Evolutionary conservation across 306 rosid genomes (phyloP).

Genomic region (Dalbergia cochinchinensis): DNA sequence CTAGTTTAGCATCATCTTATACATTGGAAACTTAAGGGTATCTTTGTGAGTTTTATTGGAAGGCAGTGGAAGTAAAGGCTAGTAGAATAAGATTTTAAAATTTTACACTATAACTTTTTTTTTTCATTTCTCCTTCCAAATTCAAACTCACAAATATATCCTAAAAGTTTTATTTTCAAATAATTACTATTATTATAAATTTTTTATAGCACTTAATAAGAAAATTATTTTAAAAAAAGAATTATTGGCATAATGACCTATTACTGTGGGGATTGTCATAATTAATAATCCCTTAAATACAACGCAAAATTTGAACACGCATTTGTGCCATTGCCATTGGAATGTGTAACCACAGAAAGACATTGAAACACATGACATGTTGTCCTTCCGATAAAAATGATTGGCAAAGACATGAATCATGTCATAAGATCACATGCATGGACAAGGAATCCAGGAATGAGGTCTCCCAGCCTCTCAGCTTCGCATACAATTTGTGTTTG

Average conservation of each 20-base stretch:
- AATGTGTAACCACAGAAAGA: constrained; percentile 36
- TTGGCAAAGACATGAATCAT: constrained; percentile 36
- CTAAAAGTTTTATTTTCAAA: too few species aligned
- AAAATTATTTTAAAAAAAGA: too few species aligned
- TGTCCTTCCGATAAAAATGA: constrained; percentile 5
- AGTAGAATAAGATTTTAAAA: too few species aligned
- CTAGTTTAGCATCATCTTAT: too few species aligned
- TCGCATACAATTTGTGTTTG: not conserved
- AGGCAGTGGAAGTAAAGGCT: too few species aligned
- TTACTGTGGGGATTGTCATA: not conserved
- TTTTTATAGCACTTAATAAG: too few species aligned
- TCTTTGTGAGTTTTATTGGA: too few species aligned
- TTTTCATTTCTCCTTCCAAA: too few species aligned
- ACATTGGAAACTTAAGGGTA: too few species aligned
- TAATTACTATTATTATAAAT: too few species aligned
- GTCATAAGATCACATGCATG: constrained; percentile 32
- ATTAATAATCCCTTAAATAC: not conserved
- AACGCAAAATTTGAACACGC: constrained; percentile 7
- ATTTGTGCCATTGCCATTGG: constrained; percentile 35
- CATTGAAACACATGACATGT: constrained; percentile 36
- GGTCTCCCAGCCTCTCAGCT: constrained; percentile 20
- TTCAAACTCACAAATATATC: too few species aligned
- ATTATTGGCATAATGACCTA: not conserved
- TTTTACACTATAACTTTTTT: too few species aligned
- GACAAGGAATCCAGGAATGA: constrained; percentile 32